Conservation (phyloP, 2,329 filamentous ascomycete species). For the Fusarium devonianum region DNA sequence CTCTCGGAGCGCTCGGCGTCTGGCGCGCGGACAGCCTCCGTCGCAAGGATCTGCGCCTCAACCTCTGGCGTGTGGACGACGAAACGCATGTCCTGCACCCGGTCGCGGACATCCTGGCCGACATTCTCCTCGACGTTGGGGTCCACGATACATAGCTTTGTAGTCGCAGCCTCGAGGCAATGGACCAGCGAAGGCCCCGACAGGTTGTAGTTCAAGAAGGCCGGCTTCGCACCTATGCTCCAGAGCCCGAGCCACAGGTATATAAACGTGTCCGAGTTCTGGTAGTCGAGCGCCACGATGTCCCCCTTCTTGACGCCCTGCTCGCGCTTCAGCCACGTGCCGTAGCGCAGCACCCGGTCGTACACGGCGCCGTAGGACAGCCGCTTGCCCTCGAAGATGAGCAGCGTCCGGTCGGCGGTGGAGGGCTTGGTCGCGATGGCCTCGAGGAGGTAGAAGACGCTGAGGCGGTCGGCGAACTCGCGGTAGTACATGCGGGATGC, state of each 20-base stretch:
- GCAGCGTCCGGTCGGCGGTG: conserved; percentile 62
- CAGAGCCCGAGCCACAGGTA: conserved; percentile 81
- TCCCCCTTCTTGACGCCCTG: conserved; percentile 72
- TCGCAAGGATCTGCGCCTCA: conserved; percentile 61
- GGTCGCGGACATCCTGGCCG: conserved; percentile 62
- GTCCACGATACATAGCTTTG: conserved; percentile 75
- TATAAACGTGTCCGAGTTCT: conserved; percentile 80
- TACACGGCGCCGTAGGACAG: conserved; percentile 83
- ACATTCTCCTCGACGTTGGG: conserved; percentile 62
- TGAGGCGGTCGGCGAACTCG: conserved; percentile 67
- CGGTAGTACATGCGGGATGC: conserved; percentile 53
- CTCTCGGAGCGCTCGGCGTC: conserved; percentile 63
- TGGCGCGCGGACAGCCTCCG: conserved; percentile 62
- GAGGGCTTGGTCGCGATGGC: conserved; percentile 61
- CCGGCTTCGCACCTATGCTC: conserved; percentile 82
- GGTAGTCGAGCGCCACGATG: conserved; percentile 81
- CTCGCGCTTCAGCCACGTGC: conserved; percentile 73
- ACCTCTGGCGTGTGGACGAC: conserved; percentile 67
- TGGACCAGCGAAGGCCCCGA: conserved; percentile 74
- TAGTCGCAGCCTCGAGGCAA: conserved; percentile 72
- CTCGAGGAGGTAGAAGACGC: conserved; percentile 79
- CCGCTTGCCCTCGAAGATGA: conserved; percentile 72
- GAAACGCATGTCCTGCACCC: conserved; percentile 62
- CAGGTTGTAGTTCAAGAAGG: conserved; percentile 89
- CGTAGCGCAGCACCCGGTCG: conserved; percentile 73